These are phyloP conservation scores for Sporothrix euskadiensis DNA, from an alignment of 2,329 filamentous ascomycete species.

Conservation along the genomic window DNA sequence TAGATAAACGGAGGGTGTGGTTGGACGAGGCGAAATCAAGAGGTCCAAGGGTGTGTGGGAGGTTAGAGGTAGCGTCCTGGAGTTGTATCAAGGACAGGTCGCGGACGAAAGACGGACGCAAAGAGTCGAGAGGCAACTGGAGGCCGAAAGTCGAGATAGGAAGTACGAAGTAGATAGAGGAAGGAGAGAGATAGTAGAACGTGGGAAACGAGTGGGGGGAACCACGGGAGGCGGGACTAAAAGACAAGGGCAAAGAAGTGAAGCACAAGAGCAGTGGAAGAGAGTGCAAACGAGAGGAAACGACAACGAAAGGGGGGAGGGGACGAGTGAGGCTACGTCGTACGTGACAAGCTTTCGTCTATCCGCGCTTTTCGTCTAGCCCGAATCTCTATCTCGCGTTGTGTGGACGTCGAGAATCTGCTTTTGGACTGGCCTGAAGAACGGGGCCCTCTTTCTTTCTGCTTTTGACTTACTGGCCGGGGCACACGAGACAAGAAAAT, in stretches of 20 bases:
- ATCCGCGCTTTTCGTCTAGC: neutral
- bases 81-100: conserved; percentile 13
- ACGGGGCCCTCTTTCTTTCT: neutral
- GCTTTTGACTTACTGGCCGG: neutral
- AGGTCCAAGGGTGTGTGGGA: neutral
- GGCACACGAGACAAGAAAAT: neutral
- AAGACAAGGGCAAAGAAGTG: neutral
- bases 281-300: neutral
- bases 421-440: conserved; percentile 9
- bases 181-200: neutral
- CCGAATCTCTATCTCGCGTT: conserved; percentile 12
- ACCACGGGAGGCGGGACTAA: neutral
- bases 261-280: neutral
- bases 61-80: conserved; percentile 14
- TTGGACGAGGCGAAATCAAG: conserved; percentile 8
- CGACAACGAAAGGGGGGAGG: neutral
- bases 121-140: neutral
- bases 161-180: neutral
- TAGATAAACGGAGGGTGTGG: conserved; percentile 20
- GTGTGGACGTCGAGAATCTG: neutral
- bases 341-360: conserved; percentile 19
- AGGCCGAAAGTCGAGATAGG: neutral
- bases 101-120: neutral
- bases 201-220: neutral
- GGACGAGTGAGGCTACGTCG: conserved; percentile 7